phyloP scores from a whole-genome alignment of 1,284 basidiomycete genomes.

The Leccinum solheimii region DNA sequence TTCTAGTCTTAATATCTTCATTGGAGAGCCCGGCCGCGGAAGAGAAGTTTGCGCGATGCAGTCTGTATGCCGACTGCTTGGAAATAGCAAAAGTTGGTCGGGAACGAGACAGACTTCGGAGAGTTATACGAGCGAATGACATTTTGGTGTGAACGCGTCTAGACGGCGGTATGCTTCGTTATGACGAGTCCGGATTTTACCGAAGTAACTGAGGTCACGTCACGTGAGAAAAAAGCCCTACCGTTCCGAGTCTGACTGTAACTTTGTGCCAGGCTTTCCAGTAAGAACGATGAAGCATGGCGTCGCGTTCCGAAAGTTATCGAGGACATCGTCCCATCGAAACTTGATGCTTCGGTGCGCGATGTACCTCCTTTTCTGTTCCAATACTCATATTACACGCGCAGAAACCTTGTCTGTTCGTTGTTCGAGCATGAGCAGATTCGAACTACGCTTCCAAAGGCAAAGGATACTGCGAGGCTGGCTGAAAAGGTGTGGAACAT shows the following conservation, averaged over 20 bases:
- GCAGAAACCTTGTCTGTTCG: conserved; percentile 92
- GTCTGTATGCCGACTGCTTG: conserved; percentile 34
- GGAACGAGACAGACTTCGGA: conserved; percentile 42
- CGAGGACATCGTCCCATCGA: conserved; percentile 83
- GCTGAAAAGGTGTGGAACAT: conserved; percentile 80
- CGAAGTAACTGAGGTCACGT: conserved; percentile 14
- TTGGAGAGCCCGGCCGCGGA: conserved; percentile 73
- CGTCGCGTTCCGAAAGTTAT: conserved; percentile 84
- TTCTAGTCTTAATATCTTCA: conserved; percentile 78
- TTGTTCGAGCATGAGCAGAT: conserved; percentile 96
- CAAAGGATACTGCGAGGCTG: conserved; percentile 86
- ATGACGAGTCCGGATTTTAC: conserved; percentile 27
- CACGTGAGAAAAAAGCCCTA: background rate
- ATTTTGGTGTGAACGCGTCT: conserved; percentile 37
- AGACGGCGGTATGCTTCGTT: background rate
- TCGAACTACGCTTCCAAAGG: conserved; percentile 95
- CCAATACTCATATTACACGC: conserved; percentile 6
- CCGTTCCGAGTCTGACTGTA: background rate
- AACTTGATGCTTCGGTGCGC: conserved; percentile 83
- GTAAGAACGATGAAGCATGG: conserved; percentile 81
- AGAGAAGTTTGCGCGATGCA: conserved; percentile 66
- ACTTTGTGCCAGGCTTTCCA: background rate
- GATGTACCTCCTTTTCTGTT: background rate
- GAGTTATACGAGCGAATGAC: conserved; percentile 53
- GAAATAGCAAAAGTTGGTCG: conserved; percentile 37